Conservation (phyloP, 176 grass and related monocot species). For the Eremochloa ophiuroides region DNA sequence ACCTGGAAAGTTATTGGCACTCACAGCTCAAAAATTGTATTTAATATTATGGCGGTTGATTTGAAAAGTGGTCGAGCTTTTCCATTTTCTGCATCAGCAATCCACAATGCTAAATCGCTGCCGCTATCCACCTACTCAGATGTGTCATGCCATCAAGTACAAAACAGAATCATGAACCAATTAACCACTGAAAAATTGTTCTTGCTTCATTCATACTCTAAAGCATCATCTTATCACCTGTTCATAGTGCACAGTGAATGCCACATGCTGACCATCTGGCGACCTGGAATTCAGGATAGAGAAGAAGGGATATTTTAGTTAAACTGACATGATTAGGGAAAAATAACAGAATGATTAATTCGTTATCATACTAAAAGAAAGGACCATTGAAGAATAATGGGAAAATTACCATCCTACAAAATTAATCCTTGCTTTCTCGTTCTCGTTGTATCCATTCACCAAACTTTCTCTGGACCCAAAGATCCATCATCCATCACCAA, state of each 20-base stretch:
- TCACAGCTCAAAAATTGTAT: constrained; percentile 72
- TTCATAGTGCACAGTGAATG: constrained; percentile 59
- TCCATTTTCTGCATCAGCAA: constrained; percentile 65
- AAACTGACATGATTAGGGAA: not conserved
- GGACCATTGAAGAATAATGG: not conserved
- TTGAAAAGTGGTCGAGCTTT: constrained; percentile 59
- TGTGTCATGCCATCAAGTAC: constrained; percentile 12
- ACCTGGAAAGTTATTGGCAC: not conserved
- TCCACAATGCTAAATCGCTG: constrained; percentile 61
- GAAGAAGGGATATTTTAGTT: not conserved
- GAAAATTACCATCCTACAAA: constrained; percentile 72
- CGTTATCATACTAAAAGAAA: not conserved
- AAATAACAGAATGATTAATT: not conserved
- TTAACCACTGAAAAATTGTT: not conserved
- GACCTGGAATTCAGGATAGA: constrained; percentile 49
- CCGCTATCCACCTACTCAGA: constrained; percentile 47
- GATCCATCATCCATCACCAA: constrained; percentile 60
- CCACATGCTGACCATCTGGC: constrained; percentile 59
- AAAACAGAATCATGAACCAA: constrained; percentile 13
- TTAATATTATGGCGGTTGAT: constrained; percentile 53
- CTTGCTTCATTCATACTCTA: constrained; percentile 3
- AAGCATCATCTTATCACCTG: constrained; percentile 52
- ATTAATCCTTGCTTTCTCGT: constrained; percentile 79
- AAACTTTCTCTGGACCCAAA: constrained; percentile 62
- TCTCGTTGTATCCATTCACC: constrained; percentile 60